A percentile compares a stretch with the other conserved stretches of the same genome.
Conservation (phyloP, 192 early-diverging fungal species). For the Gamsiella multidivaricata region DNA sequence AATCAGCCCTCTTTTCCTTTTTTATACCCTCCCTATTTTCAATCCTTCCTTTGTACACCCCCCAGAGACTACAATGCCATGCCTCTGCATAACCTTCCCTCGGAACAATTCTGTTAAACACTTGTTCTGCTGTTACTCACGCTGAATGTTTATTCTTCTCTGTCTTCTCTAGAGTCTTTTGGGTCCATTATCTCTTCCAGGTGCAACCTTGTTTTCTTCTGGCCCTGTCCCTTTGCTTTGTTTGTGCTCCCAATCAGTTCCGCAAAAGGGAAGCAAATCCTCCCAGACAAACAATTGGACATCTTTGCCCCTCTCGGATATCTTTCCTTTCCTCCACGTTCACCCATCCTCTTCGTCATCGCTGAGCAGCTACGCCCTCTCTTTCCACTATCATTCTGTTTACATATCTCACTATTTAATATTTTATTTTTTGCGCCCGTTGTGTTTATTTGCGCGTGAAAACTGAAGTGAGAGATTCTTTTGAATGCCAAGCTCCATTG, state of each 20-base stretch:
- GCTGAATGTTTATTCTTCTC: background rate
- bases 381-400: background rate
- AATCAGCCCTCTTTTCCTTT: no score
- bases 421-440: slow-evolving; percentile 9
- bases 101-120: no score
- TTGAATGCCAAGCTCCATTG: slow-evolving; percentile 51
- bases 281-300: background rate
- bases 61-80: no score
- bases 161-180: background rate
- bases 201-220: slow-evolving; percentile 19
- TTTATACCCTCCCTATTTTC: no score
- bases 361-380: background rate
- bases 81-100: no score
- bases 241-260: slow-evolving; percentile 44
- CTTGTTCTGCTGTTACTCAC: background rate
- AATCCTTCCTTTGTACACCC: no score
- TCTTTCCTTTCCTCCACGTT: slow-evolving; percentile 1
- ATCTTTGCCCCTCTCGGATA: slow-evolving; percentile 27
- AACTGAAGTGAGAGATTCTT: background rate
- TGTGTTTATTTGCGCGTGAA: background rate
- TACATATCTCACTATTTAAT: background rate
- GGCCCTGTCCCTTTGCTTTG: background rate
- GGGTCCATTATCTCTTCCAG: background rate
- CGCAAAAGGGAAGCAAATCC: slow-evolving; percentile 55
- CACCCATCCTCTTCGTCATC: slow-evolving; percentile 3